These are phyloP conservation scores for Aspergillus asperescens DNA, from an alignment of 495 filamentous ascomycete genomes.

Conservation along the genomic window DNA sequence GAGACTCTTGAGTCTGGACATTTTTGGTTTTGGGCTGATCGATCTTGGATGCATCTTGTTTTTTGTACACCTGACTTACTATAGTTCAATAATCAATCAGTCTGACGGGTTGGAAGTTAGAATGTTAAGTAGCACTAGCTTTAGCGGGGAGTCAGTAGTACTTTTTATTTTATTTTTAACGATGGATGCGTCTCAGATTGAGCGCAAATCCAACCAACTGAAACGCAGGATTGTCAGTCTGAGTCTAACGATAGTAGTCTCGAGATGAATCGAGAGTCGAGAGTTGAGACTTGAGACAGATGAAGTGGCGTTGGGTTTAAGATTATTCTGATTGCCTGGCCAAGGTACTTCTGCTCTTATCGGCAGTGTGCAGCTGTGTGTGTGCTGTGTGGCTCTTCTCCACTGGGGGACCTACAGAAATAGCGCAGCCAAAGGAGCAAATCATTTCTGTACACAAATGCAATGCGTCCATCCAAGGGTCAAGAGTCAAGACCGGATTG, in stretches of 20 bases:
- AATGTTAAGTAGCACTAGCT: no score
- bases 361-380: slow-evolving; percentile 16
- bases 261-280: no score
- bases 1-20: background rate
- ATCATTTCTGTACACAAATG: slow-evolving; percentile 39
- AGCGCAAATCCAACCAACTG: no score
- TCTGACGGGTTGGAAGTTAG: no score
- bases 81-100: no score
- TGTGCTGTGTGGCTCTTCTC: slow-evolving; percentile 10
- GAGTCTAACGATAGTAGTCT: no score
- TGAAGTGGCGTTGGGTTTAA: background rate
- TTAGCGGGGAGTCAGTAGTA: no score
- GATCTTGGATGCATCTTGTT: background rate
- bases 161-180: no score
- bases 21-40: background rate
- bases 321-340: background rate
- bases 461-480: slow-evolving; percentile 7
- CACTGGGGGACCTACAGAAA: slow-evolving; percentile 19
- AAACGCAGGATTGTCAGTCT: no score
- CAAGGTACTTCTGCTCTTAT: slow-evolving; percentile 15
- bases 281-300: background rate
- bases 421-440: slow-evolving; percentile 28
- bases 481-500: slow-evolving; percentile 2
- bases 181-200: no score
- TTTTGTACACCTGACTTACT: background rate